Conservation (phyloP, 768 basidiomycete species). For the Serendipita sp. region DNA sequence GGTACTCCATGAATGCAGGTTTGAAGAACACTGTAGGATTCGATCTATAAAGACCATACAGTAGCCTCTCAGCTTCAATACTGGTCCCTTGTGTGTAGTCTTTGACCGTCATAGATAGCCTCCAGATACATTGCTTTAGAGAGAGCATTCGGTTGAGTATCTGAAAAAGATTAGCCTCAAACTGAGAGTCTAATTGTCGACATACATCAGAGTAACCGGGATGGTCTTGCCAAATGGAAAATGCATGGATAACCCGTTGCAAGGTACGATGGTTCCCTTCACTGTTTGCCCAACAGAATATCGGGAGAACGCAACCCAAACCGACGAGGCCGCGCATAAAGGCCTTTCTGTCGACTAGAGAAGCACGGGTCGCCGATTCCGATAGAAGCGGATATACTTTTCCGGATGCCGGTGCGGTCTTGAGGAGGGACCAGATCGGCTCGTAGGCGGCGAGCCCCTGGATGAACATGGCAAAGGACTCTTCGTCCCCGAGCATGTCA, state of each 20-base stretch:
- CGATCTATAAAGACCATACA: neutral
- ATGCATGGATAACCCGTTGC: constrained; percentile 44
- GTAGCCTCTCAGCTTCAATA: neutral
- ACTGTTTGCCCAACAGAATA: constrained; percentile 71
- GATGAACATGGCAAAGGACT: constrained; percentile 57
- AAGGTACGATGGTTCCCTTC: constrained; percentile 47
- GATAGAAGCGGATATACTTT: constrained; percentile 25
- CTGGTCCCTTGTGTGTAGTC: constrained; percentile 5
- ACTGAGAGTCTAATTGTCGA: too few relatives aligned
- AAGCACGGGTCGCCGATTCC: neutral
- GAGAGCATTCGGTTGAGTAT: constrained; percentile 61
- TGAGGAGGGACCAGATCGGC: constrained; percentile 18
- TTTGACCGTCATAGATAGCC: neutral
- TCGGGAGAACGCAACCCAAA: constrained; percentile 47
- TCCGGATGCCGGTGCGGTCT: constrained; percentile 27
- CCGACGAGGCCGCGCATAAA: constrained; percentile 57
- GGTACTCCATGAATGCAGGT: neutral
- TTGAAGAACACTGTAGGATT: neutral
- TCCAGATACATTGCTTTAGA: constrained; percentile 18
- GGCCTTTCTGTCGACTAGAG: constrained; percentile 34
- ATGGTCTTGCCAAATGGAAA: constrained; percentile 49
- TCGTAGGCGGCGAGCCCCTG: constrained; percentile 48
- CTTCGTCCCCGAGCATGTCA: constrained; percentile 49
- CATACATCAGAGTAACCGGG: constrained; percentile 61
- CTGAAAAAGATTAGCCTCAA: constrained; percentile 26